Base-by-base conservation (phyloP, 1,284 basidiomycete genomes). In the Boletus hoseneyae region DNA sequence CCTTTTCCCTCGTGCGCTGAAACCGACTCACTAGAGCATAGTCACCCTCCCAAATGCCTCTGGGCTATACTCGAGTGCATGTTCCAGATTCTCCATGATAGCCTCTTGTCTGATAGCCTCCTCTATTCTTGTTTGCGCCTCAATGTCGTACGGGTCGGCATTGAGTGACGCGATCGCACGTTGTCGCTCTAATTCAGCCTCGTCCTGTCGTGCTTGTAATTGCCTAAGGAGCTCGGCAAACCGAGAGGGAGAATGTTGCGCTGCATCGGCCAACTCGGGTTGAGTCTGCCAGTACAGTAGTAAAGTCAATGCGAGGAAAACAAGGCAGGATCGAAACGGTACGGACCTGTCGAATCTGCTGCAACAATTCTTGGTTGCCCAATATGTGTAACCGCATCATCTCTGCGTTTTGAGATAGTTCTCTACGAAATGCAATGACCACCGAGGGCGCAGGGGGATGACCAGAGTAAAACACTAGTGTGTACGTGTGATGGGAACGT, bases 31-130 rank as follows among this genome's bases (percentile, higher is more conserved):
- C 88, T 96, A 99, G 44, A 99, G 86, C 97, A 99, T 99, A 2
- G 84, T 90, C 11, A 99, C 97, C 51, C 87, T 80, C 15, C 93
- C 97, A 70, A 99, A 99, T 42, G 83, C 83, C 70, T 98, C 95
- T 0, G 96, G 96, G 34, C 87, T 86, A 60, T 89, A 93, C 68
- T 96, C 94, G 61, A 96, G 75, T 4, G 94, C 94, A 70, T 95
- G 91, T 54, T 88, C 83, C 78, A 94, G 79, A 64, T 96, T 94
- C 72, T 97, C 95, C 61, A 89, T 71, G 8, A 99, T 89, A 0
- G 87, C 89, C 64, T 97, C 83, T 67, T 94, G 88, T 47, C 90
- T 74, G 56, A 99, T 98, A 1, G 85, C 85, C 65, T 98, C 97
- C 67, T 97, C 96, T 52, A 99, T 99, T 71, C 81, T 86, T 53